These are phyloP conservation scores for Plasmopara viticola DNA, from an alignment of 352 stramenopile species.

Conservation along the genomic window DNA sequence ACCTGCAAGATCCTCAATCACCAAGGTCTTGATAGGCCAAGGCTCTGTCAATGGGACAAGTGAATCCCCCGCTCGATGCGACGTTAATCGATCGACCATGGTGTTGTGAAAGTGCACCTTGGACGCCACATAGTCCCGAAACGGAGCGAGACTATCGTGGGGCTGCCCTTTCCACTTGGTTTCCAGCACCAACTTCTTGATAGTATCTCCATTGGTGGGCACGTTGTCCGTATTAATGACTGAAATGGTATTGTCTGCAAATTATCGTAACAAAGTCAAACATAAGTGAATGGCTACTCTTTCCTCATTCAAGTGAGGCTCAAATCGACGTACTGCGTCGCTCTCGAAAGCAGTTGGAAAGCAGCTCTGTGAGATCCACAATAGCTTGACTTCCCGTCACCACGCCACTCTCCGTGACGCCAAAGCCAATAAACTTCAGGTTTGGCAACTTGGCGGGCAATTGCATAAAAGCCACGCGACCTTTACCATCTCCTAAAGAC, in stretches of 20 bases:
- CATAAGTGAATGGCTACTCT: background rate
- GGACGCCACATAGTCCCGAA: slow-evolving; percentile 31
- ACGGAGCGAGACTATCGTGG: slow-evolving; percentile 14
- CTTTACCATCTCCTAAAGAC: slow-evolving; percentile 28
- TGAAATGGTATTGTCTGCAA: slow-evolving; percentile 51
- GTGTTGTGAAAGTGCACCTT: slow-evolving; percentile 79
- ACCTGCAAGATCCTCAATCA: slow-evolving; percentile 57
- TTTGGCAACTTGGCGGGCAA: slow-evolving; percentile 32
- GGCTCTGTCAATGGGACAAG: slow-evolving; percentile 63
- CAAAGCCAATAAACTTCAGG: slow-evolving; percentile 50
- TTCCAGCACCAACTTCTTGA: slow-evolving; percentile 38
- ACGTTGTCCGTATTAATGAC: slow-evolving; percentile 84
- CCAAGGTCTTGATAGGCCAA: slow-evolving; percentile 53
- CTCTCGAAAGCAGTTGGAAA: slow-evolving; percentile 31
- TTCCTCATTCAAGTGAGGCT: background rate
- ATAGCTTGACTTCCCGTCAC: slow-evolving; percentile 31
- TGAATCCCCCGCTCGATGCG: slow-evolving; percentile 33
- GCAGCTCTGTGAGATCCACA: slow-evolving; percentile 44
- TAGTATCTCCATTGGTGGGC: slow-evolving; percentile 55
- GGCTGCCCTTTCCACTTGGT: slow-evolving; percentile 16
- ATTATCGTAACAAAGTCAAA: slow-evolving; percentile 1
- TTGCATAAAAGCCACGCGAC: slow-evolving; percentile 30
- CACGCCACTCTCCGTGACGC: slow-evolving; percentile 42
- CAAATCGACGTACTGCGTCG: slow-evolving; percentile 25
- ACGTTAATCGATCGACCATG: slow-evolving; percentile 77